These are phyloP conservation scores for Paramecium sexaurelia DNA, from an alignment of 73 alveolate species.

Conservation along the genomic window DNA sequence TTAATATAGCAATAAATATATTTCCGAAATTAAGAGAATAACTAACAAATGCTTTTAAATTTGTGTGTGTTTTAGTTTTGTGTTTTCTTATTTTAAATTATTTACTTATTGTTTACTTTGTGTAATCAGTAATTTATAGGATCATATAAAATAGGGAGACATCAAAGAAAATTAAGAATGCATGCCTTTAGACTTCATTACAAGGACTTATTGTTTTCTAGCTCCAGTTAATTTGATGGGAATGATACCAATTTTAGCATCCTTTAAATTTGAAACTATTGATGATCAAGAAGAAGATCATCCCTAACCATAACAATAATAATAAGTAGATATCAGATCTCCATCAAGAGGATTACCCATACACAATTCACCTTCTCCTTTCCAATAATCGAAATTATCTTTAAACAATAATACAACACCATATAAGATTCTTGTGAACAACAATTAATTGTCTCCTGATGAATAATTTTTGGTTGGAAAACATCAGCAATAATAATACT, in stretches of 20 bases:
- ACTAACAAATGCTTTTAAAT: slow-evolving; percentile 48
- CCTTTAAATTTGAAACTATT: background rate
- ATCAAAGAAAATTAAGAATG: background rate
- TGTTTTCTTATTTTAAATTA: slow-evolving; percentile 38
- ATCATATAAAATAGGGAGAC: slow-evolving; percentile 31
- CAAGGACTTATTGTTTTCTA: background rate
- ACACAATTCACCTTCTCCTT: background rate
- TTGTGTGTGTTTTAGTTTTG: background rate
- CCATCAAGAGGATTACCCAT: background rate
- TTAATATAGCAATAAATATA: background rate
- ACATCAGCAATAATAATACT: background rate
- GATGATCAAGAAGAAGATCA: background rate
- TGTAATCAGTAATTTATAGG: background rate
- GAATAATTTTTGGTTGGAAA: background rate
- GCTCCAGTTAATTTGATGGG: background rate
- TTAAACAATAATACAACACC: background rate
- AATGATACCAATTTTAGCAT: slow-evolving; percentile 19
- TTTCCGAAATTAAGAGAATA: slow-evolving; percentile 39
- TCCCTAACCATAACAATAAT: background rate
- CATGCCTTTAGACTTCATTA: background rate
- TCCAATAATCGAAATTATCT: background rate
- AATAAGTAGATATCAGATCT: background rate
- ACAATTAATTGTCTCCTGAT: background rate
- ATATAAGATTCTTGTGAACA: background rate
- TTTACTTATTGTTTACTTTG: slow-evolving; percentile 24